Percentiles rank a stretch among this genome's conserved stretches.
These are phyloP conservation scores for Mycena kentingensis DNA, from an alignment of 768 basidiomycete genomes.

Conservation along the genomic window DNA sequence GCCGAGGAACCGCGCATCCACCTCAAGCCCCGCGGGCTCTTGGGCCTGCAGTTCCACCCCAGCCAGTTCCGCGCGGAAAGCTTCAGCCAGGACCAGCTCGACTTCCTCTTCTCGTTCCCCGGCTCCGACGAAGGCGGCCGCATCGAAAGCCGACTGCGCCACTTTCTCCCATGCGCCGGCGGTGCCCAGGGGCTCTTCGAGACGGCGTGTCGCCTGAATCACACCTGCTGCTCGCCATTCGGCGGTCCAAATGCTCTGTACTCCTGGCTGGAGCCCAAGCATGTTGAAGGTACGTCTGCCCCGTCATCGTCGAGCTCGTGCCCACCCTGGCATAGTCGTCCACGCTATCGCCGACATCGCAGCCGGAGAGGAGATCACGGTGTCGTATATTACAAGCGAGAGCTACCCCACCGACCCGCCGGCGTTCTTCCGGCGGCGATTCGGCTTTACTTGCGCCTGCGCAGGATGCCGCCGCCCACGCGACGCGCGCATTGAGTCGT, in stretches of 20 bases:
- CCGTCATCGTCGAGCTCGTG: background rate
- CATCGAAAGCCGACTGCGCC: slow-evolving; percentile 3
- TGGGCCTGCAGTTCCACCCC: background rate
- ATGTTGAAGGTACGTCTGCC: slow-evolving; percentile 2
- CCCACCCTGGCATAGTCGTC: background rate
- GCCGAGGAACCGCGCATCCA: slow-evolving; percentile 14
- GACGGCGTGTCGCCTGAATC: slow-evolving; percentile 11
- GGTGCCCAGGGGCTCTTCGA: slow-evolving; percentile 4
- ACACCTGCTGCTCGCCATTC: slow-evolving; percentile 10
- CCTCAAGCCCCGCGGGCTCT: background rate
- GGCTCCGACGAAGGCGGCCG: background rate
- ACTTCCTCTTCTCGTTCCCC: slow-evolving; percentile 7
- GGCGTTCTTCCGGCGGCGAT: background rate
- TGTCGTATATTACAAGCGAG: slow-evolving; percentile 6
- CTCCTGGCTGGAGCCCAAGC: background rate
- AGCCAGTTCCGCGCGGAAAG: background rate
- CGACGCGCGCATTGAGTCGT: background rate
- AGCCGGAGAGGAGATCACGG: slow-evolving; percentile 12
- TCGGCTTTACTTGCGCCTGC: slow-evolving; percentile 4
- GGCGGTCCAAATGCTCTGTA: slow-evolving; percentile 6
- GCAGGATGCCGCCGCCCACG: slow-evolving; percentile 6
- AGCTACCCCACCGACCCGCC: background rate
- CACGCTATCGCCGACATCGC: slow-evolving; percentile 12
- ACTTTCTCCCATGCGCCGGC: slow-evolving; percentile 12
- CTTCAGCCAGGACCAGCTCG: background rate